phyloP scores from a whole-genome alignment of 495 filamentous ascomycete species.

The Lasiosphaeria miniovina region DNA sequence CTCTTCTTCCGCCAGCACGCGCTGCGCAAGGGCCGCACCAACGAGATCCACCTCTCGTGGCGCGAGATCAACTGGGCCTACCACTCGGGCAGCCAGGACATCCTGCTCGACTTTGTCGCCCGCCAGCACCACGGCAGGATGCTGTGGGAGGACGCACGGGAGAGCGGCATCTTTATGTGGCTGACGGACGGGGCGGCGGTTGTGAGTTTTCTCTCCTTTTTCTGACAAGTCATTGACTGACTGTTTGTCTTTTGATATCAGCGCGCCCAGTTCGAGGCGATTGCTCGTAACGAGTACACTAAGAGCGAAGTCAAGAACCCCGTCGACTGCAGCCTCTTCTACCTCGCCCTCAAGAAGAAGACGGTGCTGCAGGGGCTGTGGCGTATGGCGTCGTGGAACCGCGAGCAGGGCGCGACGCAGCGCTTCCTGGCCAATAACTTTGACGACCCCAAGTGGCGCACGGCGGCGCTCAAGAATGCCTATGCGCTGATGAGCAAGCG shows the following conservation, averaged over 20 bases:
- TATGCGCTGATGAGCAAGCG: slow-evolving; percentile 93
- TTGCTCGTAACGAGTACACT: slow-evolving; percentile 92
- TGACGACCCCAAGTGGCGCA: slow-evolving; percentile 78
- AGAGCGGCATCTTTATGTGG: slow-evolving; percentile 96
- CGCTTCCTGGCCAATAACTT: slow-evolving; percentile 85
- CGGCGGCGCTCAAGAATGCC: slow-evolving; percentile 90
- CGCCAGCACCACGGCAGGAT: slow-evolving; percentile 73
- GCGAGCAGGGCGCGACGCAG: slow-evolving; percentile 76
- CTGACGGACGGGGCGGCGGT: slow-evolving; percentile 71
- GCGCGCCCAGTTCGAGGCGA: slow-evolving; percentile 77
- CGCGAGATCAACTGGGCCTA: slow-evolving; percentile 94
- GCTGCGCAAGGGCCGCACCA: slow-evolving; percentile 62
- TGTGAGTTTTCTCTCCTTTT: slow-evolving; percentile 46
- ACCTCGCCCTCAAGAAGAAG: slow-evolving; percentile 89
- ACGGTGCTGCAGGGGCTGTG: slow-evolving; percentile 87
- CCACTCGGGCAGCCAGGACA: slow-evolving; percentile 89
- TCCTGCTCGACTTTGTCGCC: slow-evolving; percentile 83
- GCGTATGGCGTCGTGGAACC: slow-evolving; percentile 91
- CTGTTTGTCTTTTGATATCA: slow-evolving; percentile 26
- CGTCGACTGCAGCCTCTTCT: slow-evolving; percentile 89
- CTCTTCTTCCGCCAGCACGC: slow-evolving; percentile 86
- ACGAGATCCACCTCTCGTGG: slow-evolving; percentile 75
- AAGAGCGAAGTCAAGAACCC: slow-evolving; percentile 85
- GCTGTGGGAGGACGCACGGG: slow-evolving; percentile 79
- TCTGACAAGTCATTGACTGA: background rate